Conservation (phyloP, 2,329 filamentous ascomycete genomes). For the Trichoderma koningiopsis region DNA sequence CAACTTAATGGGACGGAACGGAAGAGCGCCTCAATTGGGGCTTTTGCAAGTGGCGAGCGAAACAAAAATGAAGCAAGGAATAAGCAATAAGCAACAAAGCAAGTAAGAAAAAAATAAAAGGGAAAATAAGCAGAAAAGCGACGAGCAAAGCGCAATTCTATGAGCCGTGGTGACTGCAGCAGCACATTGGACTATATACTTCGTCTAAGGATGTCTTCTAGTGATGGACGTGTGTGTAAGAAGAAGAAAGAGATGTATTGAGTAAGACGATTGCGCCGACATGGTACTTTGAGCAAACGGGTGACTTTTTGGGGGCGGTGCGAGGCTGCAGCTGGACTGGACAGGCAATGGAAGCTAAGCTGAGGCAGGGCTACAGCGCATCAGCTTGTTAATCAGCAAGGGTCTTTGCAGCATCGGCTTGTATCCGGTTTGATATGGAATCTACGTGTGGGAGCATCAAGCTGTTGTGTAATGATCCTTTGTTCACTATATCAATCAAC, state of each 20-base stretch:
- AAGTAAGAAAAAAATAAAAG: not conserved
- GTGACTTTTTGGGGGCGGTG: conserved; percentile 17
- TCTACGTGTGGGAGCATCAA: not conserved
- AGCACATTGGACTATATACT: not conserved
- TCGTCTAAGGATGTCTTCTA: not conserved
- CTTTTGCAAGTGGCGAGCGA: conserved; percentile 1
- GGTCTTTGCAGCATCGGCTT: not conserved
- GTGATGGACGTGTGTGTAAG: not conserved
- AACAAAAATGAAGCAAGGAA: not conserved
- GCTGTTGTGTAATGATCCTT: not conserved
- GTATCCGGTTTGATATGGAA: not conserved
- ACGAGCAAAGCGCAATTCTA: not conserved
- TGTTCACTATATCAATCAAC: not conserved
- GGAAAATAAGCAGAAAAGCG: not conserved
- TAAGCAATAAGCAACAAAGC: not conserved
- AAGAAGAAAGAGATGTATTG: not conserved
- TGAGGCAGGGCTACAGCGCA: not conserved
- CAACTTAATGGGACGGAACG: not conserved
- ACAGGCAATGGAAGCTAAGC: not conserved
- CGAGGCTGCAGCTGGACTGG: conserved; percentile 27
- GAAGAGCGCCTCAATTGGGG: not conserved
- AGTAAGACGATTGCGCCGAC: not conserved
- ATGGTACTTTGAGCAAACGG: not conserved
- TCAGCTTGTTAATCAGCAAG: not conserved
- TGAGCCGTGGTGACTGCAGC: not conserved